phyloP scores from a whole-genome alignment of 2,329 filamentous ascomycete species.

The Fusarium vanettenii region DNA sequence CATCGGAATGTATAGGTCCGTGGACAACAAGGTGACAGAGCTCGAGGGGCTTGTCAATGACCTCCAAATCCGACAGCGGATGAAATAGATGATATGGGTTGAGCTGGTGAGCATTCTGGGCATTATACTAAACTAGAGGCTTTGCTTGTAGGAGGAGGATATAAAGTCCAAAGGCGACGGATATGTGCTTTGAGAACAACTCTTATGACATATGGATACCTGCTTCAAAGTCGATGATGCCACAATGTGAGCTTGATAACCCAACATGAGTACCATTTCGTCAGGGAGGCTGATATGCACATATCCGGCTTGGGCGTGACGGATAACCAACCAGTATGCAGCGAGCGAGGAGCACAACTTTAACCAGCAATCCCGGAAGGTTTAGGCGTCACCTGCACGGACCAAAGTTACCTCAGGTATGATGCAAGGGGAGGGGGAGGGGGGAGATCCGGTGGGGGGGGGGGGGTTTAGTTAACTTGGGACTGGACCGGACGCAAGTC shows the following conservation, averaged over 20 bases:
- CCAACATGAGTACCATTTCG: neutral
- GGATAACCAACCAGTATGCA: conserved; percentile 13
- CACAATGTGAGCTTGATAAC: neutral
- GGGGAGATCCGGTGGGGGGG: conserved; percentile 9
- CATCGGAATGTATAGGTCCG: conserved; percentile 61
- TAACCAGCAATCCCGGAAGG: conserved; percentile 14
- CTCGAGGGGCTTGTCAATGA: conserved; percentile 53
- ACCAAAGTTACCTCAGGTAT: conserved; percentile 23
- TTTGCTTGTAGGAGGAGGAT: conserved; percentile 21
- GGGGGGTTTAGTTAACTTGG: neutral
- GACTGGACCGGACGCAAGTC: conserved; percentile 1
- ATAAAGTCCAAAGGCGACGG: neutral
- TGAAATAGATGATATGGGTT: conserved; percentile 12
- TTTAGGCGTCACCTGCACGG: conserved; percentile 13
- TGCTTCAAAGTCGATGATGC: neutral
- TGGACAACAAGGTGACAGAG: conserved; percentile 58
- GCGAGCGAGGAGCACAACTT: conserved; percentile 6
- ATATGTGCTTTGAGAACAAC: neutral
- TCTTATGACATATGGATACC: neutral
- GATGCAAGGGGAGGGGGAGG: conserved; percentile 42
- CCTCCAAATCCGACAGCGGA: conserved; percentile 43
- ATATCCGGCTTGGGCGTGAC: neutral
- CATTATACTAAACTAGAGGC: conserved; percentile 21
- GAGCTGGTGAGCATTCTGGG: neutral
- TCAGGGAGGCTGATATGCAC: neutral